Evolutionary conservation across 495 filamentous ascomycete genomes (phyloP).

Genomic region (Sordaria brevicollis): DNA sequence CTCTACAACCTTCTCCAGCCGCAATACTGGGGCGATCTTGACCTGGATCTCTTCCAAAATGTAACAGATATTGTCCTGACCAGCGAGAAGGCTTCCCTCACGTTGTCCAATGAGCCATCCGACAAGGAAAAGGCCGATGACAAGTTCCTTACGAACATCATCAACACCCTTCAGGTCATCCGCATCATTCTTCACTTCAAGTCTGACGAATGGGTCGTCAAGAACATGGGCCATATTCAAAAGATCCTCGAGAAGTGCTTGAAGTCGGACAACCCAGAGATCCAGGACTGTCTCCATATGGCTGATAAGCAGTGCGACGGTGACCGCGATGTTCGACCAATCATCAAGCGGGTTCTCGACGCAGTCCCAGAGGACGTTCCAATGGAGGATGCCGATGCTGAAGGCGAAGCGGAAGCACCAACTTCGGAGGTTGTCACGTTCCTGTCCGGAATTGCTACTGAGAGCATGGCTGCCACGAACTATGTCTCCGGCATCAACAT

Average conservation of each 20-base stretch:
- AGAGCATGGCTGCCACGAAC: conserved; percentile 65
- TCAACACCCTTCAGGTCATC: conserved; percentile 87
- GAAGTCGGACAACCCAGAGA: conserved; percentile 74
- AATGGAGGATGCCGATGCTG: conserved; percentile 83
- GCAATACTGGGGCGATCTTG: conserved; percentile 84
- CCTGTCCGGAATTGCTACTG: conserved; percentile 69
- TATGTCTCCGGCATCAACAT: conserved; percentile 83
- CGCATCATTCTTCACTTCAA: conserved; percentile 79
- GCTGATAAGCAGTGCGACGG: conserved; percentile 56
- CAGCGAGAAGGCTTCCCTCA: conserved; percentile 54
- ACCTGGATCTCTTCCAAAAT: conserved; percentile 82
- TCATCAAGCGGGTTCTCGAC: conserved; percentile 72
- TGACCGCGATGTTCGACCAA: conserved; percentile 49
- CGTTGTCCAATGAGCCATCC: conserved; percentile 68
- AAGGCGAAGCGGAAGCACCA: conserved; percentile 59
- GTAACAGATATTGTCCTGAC: conserved; percentile 75
- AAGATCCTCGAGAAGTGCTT: conserved; percentile 85
- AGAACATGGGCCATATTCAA: conserved; percentile 65
- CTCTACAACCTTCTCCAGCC: conserved; percentile 81
- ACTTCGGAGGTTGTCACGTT: conserved; percentile 74
- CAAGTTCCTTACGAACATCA: conserved; percentile 66
- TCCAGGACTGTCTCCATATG: conserved; percentile 82
- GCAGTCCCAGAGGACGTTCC: conserved; percentile 81
- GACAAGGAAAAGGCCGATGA: conserved; percentile 83
- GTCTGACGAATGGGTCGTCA: conserved; percentile 77